These are phyloP conservation scores for Solanum chiquidenum DNA, from an alignment of 257 asterid species.

Conservation along the genomic window DNA sequence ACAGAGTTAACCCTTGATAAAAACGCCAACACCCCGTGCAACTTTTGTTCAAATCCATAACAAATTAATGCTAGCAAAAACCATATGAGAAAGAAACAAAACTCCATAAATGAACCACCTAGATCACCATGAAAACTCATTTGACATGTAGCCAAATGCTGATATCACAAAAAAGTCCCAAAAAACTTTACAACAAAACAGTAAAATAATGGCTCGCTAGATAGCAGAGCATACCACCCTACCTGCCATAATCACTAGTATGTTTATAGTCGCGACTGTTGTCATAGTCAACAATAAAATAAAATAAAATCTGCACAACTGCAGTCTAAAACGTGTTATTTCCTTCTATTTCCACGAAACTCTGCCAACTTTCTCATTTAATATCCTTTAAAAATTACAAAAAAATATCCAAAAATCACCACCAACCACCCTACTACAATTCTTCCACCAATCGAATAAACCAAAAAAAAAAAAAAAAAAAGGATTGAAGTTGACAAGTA, in stretches of 20 bases:
- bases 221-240: not conserved
- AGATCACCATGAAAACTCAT: not conserved
- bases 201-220: not conserved
- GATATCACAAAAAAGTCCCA: not conserved
- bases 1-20: not conserved
- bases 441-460: not conserved
- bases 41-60: not conserved
- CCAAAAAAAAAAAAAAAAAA: not conserved
- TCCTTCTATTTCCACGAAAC: not conserved
- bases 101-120: not conserved
- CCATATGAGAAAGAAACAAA: not conserved
- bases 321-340: not conserved
- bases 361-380: not conserved
- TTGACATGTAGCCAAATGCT: not conserved
- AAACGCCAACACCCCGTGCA: not conserved
- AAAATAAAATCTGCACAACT: not conserved
- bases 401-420: not conserved
- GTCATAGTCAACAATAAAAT: not conserved
- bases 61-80: not conserved
- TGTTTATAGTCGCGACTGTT: not conserved
- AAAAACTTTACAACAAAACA: not conserved
- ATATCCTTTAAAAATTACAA: rapidly evolving
- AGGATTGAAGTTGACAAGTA: not conserved
- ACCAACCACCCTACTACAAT: not conserved
- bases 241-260: not conserved